phyloP scores from a whole-genome alignment of 805 yeast genomes.

The Brettanomyces sp. region DNA sequence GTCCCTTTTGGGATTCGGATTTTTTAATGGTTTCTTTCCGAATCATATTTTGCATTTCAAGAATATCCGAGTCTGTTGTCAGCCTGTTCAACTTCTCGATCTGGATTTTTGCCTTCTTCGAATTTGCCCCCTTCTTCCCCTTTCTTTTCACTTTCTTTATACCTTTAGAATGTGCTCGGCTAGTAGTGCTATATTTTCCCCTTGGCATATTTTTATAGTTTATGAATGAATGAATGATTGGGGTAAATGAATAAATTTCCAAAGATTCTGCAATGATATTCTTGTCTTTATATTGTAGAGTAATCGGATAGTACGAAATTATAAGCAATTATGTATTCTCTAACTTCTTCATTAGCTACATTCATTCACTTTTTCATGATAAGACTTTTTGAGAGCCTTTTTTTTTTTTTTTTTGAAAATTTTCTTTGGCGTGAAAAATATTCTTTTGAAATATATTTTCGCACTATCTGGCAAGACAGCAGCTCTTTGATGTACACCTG shows the following conservation, averaged over 20 bases:
- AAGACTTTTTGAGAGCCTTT: too few species aligned
- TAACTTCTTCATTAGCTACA: too few species aligned
- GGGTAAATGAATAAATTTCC: too few species aligned
- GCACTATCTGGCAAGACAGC: too few species aligned
- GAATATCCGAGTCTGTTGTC: constrained; percentile 15
- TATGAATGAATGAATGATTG: too few species aligned
- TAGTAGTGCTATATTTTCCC: not conserved
- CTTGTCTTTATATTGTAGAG: too few species aligned
- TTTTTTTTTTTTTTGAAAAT: not conserved
- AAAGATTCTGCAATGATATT: too few species aligned
- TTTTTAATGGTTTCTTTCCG: constrained; percentile 2
- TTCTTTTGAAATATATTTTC: too few species aligned
- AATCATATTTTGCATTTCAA: constrained; percentile 8
- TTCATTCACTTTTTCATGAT: too few species aligned
- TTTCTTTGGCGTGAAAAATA: not conserved
- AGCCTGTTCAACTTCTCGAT: constrained; percentile 20
- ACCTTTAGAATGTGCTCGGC: not conserved
- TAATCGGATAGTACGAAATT: too few species aligned
- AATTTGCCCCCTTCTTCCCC: constrained; percentile 16
- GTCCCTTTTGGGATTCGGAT: not conserved
- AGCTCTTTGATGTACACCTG: too few species aligned
- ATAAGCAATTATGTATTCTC: too few species aligned
- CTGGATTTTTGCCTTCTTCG: constrained; percentile 16
- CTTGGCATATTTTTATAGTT: not conserved
- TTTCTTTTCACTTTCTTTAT: constrained; percentile 2